These are phyloP conservation scores for Lactarius trivialis DNA, from an alignment of 768 basidiomycete species.

Conservation along the genomic window DNA sequence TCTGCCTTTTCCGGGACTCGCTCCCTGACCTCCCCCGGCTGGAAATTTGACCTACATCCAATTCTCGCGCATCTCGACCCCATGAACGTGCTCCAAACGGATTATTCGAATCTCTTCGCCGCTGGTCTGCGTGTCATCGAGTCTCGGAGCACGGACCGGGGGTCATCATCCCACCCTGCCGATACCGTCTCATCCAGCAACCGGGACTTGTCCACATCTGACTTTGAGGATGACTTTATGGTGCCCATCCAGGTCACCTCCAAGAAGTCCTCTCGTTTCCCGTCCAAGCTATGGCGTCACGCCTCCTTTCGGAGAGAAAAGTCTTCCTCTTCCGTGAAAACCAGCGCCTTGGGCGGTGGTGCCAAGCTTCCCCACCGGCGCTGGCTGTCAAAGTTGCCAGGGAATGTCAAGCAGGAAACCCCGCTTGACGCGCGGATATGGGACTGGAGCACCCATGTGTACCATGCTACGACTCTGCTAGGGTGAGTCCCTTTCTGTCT, in stretches of 20 bases:
- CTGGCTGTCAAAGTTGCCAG: neutral
- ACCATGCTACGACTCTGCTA: neutral
- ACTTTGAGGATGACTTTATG: neutral
- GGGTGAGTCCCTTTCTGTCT: slow-evolving; percentile 8
- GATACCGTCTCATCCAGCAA: neutral
- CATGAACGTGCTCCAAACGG: slow-evolving; percentile 13
- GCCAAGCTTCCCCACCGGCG: neutral
- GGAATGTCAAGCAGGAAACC: slow-evolving; percentile 1
- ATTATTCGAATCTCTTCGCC: slow-evolving; percentile 22
- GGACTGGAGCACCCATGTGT: slow-evolving; percentile 13
- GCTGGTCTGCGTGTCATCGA: slow-evolving; percentile 20
- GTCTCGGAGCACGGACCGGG: slow-evolving; percentile 4
- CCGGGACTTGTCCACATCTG: neutral
- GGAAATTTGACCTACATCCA: neutral
- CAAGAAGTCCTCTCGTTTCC: slow-evolving; percentile 8
- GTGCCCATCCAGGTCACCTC: neutral
- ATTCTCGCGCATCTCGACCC: neutral
- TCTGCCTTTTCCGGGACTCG: slow-evolving; percentile 2
- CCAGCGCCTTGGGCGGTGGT: neutral
- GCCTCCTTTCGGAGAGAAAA: neutral
- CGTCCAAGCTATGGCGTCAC: slow-evolving; percentile 2
- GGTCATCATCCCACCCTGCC: neutral
- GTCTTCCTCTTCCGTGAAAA: neutral
- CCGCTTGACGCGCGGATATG: slow-evolving; percentile 14
- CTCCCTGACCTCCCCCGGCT: neutral